Base-by-base conservation (phyloP, 257 asterid species). In the Solanum clarkiae region DNA sequence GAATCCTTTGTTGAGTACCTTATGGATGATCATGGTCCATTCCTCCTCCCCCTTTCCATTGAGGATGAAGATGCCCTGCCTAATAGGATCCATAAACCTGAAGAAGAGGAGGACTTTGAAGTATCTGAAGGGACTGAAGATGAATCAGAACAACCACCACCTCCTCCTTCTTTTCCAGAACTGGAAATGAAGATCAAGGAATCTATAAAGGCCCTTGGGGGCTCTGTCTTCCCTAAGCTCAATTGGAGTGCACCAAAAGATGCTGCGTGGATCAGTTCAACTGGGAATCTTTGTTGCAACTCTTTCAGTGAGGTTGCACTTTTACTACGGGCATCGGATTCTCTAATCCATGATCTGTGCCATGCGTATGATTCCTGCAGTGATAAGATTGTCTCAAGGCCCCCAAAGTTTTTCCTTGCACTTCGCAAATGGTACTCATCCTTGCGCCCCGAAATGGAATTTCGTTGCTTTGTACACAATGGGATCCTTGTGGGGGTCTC, bases 171-270 rank as follows among this genome's bases (percentile, higher is more conserved):
- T 24, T 95, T 95, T 82, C 98, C 99, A 0, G 94, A 94, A 10
- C 95, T 95, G 6, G 99, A 95, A 86, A 45, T 70, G 70, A 81
- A 86, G 68, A 86, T 92, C 56, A 91, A 91, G 81, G 90, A 92
- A 80, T 94, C 97, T 44, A 95, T 96, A 56, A 87, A 90, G 82
- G 53, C 93, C 80, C 93, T 96, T n/a, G 99, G 97, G 1, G 98
- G 98, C 17, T 94, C 98, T 74, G 90, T 91, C 20, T 92, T 95
- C 81, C 98, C 98, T 18, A 95, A 96, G 90, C 97, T 96, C 44
- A 96, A 96, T 87, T 96, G 98, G 98, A 94, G 95, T 81, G 91
- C 98, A 10, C 98, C 99, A 13, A 95, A 96, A 84, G 99, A 96
- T 79, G 47, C 98, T 55, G 97, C 98, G 17, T 96, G 99, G 99